A percentile compares a stretch with the other conserved stretches of the same genome.
Conservation (phyloP, 1,139 yeast species). For the Blastobotrys capitulatus region DNA sequence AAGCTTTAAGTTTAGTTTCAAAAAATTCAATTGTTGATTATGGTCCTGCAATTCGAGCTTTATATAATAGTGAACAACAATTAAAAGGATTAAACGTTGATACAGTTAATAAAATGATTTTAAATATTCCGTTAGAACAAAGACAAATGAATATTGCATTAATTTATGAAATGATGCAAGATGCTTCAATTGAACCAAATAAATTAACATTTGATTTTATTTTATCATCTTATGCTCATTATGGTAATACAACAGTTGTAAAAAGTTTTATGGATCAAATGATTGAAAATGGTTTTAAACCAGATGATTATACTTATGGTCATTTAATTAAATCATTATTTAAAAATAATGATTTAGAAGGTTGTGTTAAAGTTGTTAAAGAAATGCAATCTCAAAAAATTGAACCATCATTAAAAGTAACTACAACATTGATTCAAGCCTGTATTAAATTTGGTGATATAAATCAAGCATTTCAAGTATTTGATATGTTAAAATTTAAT, state of each 20-base stretch:
- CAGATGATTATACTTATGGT: conserved; percentile 40
- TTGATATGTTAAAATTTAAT: conserved; percentile 81
- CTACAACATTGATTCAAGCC: conserved; percentile 60
- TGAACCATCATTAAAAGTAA: conserved; percentile 52
- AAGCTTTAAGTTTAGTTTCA: conserved; percentile 5
- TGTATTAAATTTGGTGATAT: conserved; percentile 52
- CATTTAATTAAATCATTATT: conserved; percentile 40
- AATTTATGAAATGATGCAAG: conserved; percentile 27
- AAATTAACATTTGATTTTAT: conserved; percentile 27
- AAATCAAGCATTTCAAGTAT: conserved; percentile 60
- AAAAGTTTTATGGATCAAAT: conserved; percentile 33
- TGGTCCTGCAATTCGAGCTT: conserved; percentile 19
- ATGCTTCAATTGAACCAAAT: conserved; percentile 22
- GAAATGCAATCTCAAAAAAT: conserved; percentile 47
- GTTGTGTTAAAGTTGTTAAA: conserved; percentile 32
- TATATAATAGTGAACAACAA: conserved; percentile 18
- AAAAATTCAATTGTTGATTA: conserved; percentile 21
- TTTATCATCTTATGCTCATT: conserved; percentile 35
- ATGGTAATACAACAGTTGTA: conserved; percentile 28
- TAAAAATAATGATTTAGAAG: conserved; percentile 32
- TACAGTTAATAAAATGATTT: conserved; percentile 27
- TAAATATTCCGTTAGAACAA: conserved; percentile 26
- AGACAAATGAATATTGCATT: conserved; percentile 21
- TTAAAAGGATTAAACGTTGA: conserved; percentile 18
- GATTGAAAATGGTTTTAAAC: conserved; percentile 33